phyloP scores from a whole-genome alignment of 75 land plant genomes.

The Ceratopteris richardii region DNA sequence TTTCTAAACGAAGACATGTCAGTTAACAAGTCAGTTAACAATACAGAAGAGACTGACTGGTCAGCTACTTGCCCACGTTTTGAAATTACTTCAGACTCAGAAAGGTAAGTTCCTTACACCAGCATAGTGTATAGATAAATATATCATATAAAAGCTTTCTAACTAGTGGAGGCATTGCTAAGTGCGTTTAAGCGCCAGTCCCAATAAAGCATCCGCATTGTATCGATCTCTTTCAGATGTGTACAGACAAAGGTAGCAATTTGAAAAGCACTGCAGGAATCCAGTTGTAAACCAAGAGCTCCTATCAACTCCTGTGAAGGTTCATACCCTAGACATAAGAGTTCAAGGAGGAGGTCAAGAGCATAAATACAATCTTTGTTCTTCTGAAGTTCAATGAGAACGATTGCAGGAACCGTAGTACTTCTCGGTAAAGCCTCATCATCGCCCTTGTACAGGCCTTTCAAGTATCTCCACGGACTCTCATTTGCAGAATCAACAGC shows the following conservation, averaged over 20 bases:
- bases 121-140: too few relatives aligned
- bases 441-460: conserved; percentile 67
- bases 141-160: too few relatives aligned
- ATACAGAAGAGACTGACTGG: too few relatives aligned
- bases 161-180: not conserved
- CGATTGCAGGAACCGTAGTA: conserved; percentile 31
- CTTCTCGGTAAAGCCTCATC: conserved; percentile 26
- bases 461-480: conserved; percentile 93
- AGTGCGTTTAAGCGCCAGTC: conserved; percentile 63
- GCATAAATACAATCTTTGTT: conserved; percentile 48
- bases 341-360: conserved; percentile 65
- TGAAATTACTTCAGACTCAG: too few relatives aligned
- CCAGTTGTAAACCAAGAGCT: conserved; percentile 14
- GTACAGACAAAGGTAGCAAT: conserved; percentile 45
- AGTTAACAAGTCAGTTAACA: too few relatives aligned
- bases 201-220: conserved; percentile 76
- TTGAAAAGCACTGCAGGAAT: conserved; percentile 13
- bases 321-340: conserved; percentile 54
- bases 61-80: too few relatives aligned
- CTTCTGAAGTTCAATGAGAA: conserved; percentile 44
- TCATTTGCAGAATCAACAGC: conserved; percentile 58
- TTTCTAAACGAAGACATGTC: too few relatives aligned
- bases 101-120: too few relatives aligned
- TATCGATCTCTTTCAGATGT: conserved; percentile 52
- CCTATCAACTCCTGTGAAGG: conserved; percentile 34